Evolutionary conservation across 345 rosid species (phyloP).

Genomic region (Hibiscus syriacus): DNA sequence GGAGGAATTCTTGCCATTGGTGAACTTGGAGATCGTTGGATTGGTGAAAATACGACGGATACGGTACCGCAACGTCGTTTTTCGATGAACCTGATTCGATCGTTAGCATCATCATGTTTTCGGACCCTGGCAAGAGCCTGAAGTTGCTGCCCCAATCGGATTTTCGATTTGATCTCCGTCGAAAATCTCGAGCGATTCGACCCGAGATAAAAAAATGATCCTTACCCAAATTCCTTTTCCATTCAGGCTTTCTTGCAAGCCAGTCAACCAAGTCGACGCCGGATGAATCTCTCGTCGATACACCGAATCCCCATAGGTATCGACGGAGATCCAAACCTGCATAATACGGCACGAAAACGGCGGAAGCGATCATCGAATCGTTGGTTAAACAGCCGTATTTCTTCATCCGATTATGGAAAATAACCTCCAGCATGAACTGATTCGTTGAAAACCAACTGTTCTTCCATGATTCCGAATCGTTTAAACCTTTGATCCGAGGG

Average conservation of each 20-base stretch:
- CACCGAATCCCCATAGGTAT: conserved; percentile 31
- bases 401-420: conserved; percentile 40
- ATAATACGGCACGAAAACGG: conserved; percentile 37
- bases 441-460: conserved; percentile 36
- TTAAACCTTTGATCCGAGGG: conserved; percentile 16
- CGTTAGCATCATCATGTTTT: conserved; percentile 36
- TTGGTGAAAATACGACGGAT: conserved; percentile 45
- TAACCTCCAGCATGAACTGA: conserved; percentile 31
- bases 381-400: conserved; percentile 33
- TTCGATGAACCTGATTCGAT: conserved; percentile 26
- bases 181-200: conserved; percentile 35
- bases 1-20: conserved; percentile 32
- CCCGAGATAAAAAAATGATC: conserved; percentile 45
- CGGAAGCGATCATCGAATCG: conserved; percentile 36
- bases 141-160: conserved; percentile 42
- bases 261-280: conserved; percentile 25
- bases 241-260: conserved; percentile 30
- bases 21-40: conserved; percentile 19
- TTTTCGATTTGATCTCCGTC: conserved; percentile 15
- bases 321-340: conserved; percentile 40
- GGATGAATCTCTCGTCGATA: conserved; percentile 26
- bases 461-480: conserved; percentile 15
- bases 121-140: conserved; percentile 22
- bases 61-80: conserved; percentile 34
- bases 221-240: conserved; percentile 31